Evolutionary conservation across 306 rosid genomes (phyloP).

Genomic region (Prosopis cineraria): DNA sequence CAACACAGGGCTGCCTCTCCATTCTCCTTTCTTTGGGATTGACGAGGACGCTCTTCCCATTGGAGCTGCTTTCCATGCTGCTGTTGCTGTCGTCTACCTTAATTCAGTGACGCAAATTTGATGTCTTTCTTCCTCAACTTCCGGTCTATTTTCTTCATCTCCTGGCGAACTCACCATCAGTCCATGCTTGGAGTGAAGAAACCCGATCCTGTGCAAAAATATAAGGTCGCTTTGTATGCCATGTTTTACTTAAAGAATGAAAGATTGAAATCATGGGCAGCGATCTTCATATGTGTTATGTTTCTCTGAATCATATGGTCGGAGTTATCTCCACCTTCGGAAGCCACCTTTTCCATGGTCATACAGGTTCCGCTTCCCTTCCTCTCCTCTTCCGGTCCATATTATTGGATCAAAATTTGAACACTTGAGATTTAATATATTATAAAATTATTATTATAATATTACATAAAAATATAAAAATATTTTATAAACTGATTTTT

Average conservation of each 20-base stretch:
- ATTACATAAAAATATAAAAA: too few relatives aligned
- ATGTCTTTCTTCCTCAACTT: background rate
- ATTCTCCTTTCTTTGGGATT: conserved; percentile 51
- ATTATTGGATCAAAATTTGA: too few relatives aligned
- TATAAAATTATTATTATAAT: too few relatives aligned
- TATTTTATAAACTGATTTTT: too few relatives aligned
- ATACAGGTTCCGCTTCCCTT: too few relatives aligned
- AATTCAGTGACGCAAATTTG: background rate
- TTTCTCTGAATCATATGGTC: too few relatives aligned
- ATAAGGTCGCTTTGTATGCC: background rate
- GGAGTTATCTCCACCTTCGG: too few relatives aligned
- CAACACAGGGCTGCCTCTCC: conserved; percentile 33
- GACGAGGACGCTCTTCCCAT: conserved; percentile 56
- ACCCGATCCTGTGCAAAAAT: background rate
- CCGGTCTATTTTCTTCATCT: background rate
- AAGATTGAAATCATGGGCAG: background rate
- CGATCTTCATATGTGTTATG: background rate
- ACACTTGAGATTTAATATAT: too few relatives aligned
- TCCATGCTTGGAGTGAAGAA: background rate
- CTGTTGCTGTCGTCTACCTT: conserved; percentile 50
- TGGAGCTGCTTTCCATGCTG: conserved; percentile 60
- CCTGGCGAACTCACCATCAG: too few relatives aligned
- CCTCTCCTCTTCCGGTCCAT: too few relatives aligned
- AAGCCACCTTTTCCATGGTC: too few relatives aligned
- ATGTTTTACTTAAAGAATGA: background rate